Evolutionary conservation across 305 asterid species (phyloP).

Genomic region (Solanum hybrid): DNA sequence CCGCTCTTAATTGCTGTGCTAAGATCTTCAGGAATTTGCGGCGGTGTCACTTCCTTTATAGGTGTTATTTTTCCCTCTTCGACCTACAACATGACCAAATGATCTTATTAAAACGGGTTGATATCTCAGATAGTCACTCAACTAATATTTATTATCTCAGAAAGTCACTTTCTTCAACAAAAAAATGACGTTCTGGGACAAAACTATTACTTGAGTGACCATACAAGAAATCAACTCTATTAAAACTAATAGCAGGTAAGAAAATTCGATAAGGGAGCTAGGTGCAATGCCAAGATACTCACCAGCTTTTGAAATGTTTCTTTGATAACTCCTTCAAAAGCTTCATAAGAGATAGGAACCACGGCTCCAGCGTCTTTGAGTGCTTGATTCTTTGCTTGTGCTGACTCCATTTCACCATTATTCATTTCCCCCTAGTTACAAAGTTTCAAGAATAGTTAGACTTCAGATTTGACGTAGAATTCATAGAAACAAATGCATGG

Average conservation of each 20-base stretch:
- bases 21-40: slow-evolving; percentile 96
- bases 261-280: neutral
- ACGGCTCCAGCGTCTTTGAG: slow-evolving; percentile 81
- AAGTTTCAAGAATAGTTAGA: slow-evolving; percentile 4
- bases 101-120: neutral
- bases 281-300: neutral
- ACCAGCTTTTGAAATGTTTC: slow-evolving; percentile 69
- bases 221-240: neutral
- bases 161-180: neutral
- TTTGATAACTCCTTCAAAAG: slow-evolving; percentile 59
- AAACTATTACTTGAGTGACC: neutral
- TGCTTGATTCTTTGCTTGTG: slow-evolving; percentile 94
- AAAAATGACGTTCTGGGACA: neutral
- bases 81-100: neutral
- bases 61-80: slow-evolving; percentile 31
- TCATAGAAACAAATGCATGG: neutral
- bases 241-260: neutral
- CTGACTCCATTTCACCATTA: slow-evolving; percentile 93
- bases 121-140: neutral
- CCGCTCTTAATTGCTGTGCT: slow-evolving; percentile 81
- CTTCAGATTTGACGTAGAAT: neutral
- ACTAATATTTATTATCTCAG: neutral
- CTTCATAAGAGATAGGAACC: slow-evolving; percentile 86
- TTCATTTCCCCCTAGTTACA: slow-evolving; percentile 81
- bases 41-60: slow-evolving; percentile 77